Percentiles rank a stretch among this genome's conserved stretches.
Conservation (phyloP, 2,329 filamentous ascomycete genomes). For the Tolypocladium ovalisporum region DNA sequence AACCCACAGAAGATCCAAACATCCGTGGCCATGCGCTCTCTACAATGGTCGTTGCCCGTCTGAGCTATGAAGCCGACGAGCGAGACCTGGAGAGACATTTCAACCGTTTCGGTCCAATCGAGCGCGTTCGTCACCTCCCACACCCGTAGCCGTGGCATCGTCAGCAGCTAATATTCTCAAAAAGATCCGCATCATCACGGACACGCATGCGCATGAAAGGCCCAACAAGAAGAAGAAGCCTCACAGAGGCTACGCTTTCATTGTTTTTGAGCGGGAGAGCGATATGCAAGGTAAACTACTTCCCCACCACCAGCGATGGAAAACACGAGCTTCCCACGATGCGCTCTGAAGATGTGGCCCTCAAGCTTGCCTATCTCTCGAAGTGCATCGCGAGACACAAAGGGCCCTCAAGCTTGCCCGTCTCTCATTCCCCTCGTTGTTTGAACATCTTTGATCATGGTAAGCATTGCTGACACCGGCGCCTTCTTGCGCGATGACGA, state of each 20-base stretch:
- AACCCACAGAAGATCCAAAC: constrained; percentile 75
- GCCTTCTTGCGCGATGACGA: constrained; percentile 44
- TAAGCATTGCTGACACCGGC: constrained; percentile 61
- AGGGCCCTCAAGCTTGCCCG: constrained; percentile 48
- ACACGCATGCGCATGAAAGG: constrained; percentile 58
- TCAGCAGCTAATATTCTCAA: constrained; percentile 2
- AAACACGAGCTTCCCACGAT: constrained; percentile 7
- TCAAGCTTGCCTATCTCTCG: constrained; percentile 29
- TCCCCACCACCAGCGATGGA: constrained; percentile 19
- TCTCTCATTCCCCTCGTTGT: constrained; percentile 25
- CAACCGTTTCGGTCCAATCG: constrained; percentile 84
- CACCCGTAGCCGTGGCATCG: not conserved
- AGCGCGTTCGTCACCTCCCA: constrained; percentile 51
- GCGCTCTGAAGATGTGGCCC: constrained; percentile 25
- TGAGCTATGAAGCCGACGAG: constrained; percentile 82
- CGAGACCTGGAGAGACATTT: constrained; percentile 91
- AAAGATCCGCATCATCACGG: constrained; percentile 78
- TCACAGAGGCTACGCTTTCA: constrained; percentile 87
- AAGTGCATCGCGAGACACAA: constrained; percentile 33
- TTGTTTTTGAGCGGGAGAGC: constrained; percentile 93
- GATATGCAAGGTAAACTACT: constrained; percentile 89
- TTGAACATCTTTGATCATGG: constrained; percentile 22
- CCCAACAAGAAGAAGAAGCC: constrained; percentile 70
- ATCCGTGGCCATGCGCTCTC: constrained; percentile 90
- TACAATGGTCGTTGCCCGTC: constrained; percentile 81